Conservation (phyloP, 495 filamentous ascomycete genomes). For the Penicillium fimorum region DNA sequence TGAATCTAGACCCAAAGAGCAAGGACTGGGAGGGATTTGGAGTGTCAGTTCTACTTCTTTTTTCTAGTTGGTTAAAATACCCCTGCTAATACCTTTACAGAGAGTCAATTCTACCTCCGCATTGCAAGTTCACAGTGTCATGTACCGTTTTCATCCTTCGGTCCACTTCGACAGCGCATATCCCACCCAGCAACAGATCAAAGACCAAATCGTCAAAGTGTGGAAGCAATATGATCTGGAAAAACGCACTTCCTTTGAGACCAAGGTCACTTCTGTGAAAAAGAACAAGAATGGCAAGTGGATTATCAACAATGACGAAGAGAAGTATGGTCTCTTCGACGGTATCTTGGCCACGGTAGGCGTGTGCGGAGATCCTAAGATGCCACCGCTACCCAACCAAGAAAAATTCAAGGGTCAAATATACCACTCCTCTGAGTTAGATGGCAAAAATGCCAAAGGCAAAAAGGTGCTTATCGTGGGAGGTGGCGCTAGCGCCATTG, state of each 20-base stretch:
- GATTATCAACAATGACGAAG: conserved; percentile 77
- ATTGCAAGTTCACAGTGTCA: conserved; percentile 79
- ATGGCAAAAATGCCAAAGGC: conserved; percentile 64
- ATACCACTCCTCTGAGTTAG: conserved; percentile 71
- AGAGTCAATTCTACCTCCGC: conserved; percentile 80
- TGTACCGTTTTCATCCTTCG: conserved; percentile 87
- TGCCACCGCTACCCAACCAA: conserved; percentile 63
- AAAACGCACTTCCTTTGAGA: conserved; percentile 68
- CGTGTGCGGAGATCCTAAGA: conserved; percentile 75
- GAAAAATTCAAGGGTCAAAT: conserved; percentile 65
- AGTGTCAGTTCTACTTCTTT: conserved; percentile 54
- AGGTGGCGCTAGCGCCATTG: conserved; percentile 78
- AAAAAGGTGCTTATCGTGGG: conserved; percentile 76
- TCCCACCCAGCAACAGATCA: conserved; percentile 70
- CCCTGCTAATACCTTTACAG: conserved; percentile 34
- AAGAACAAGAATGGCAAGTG: conserved; percentile 68
- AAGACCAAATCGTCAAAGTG: conserved; percentile 64
- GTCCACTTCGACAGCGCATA: conserved; percentile 72
- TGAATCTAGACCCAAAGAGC: conserved; percentile 61
- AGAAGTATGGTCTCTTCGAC: conserved; percentile 67
- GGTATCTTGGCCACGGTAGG: conserved; percentile 75
- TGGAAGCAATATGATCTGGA: conserved; percentile 77
- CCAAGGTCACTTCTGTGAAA: conserved; percentile 63
- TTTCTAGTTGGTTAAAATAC: not conserved
- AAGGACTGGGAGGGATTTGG: conserved; percentile 78